These are phyloP conservation scores for Pyricularia sp. DNA, from an alignment of 2,329 filamentous ascomycete genomes.

Conservation along the genomic window DNA sequence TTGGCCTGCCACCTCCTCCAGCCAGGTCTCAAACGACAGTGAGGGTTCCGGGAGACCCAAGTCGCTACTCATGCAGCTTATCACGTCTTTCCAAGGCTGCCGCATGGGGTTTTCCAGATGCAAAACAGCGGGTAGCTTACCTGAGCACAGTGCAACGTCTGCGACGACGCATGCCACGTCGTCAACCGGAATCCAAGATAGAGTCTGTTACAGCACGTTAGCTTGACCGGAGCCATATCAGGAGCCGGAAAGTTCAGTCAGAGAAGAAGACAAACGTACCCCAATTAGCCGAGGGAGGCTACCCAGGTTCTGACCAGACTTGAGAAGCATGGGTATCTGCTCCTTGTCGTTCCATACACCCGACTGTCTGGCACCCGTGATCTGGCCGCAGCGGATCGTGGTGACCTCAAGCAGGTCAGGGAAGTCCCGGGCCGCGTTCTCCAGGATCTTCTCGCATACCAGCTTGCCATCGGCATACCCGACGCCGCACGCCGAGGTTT, in stretches of 20 bases:
- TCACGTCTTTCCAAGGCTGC: constrained; percentile 19
- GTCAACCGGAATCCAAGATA: constrained; percentile 39
- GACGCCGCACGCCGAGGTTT: constrained; percentile 25
- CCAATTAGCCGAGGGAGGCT: constrained; percentile 30
- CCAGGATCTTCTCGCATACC: constrained; percentile 38
- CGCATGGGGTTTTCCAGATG: constrained; percentile 21
- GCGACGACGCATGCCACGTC: constrained; percentile 16
- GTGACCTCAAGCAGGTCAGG: constrained; percentile 30
- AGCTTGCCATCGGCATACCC: constrained; percentile 46
- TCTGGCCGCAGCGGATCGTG: constrained; percentile 38
- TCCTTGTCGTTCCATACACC: constrained; percentile 46
- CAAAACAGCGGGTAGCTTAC: constrained; percentile 12
- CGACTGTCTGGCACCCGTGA: constrained; percentile 36
- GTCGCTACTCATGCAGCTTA: background rate
- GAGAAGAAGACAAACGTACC: background rate
- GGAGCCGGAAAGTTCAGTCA: background rate
- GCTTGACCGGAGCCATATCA: background rate
- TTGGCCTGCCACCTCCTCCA: constrained; percentile 14
- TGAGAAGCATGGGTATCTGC: constrained; percentile 38
- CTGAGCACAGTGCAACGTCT: constrained; percentile 14
- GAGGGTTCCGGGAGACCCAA: constrained; percentile 11
- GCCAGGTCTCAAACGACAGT: constrained; percentile 19
- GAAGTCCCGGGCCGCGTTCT: constrained; percentile 33
- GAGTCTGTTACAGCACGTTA: background rate
- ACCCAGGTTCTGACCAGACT: constrained; percentile 34